phyloP scores from a whole-genome alignment of 2,329 filamentous ascomycete genomes.

The Alternaria postmessia region DNA sequence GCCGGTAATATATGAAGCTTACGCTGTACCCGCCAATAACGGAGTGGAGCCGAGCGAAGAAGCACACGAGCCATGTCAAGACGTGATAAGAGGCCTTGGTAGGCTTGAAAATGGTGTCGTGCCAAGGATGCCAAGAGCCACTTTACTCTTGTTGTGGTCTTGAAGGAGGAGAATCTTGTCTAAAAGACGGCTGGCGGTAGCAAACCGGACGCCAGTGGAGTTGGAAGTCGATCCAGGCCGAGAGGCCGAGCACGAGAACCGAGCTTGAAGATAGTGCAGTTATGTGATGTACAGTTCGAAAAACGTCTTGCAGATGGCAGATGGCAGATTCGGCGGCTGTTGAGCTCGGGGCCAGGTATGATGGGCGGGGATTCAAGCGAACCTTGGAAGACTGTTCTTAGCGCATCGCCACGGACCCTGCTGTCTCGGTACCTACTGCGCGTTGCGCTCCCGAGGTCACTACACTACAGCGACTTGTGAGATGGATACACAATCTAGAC shows the following conservation, averaged over 20 bases:
- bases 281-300: neutral
- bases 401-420: neutral
- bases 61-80: slow-evolving; percentile 31
- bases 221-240: neutral
- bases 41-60: slow-evolving; percentile 17
- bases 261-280: neutral
- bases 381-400: neutral
- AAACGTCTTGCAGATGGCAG: neutral
- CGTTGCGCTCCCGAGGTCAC: neutral
- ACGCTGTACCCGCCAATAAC: slow-evolving; percentile 22
- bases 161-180: slow-evolving; percentile 11
- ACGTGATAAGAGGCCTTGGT: slow-evolving; percentile 39
- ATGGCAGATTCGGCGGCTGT: neutral
- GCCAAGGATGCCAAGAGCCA: slow-evolving; percentile 22
- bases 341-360: neutral
- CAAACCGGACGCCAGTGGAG: neutral
- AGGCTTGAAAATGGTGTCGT: slow-evolving; percentile 20
- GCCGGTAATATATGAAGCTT: slow-evolving; percentile 15
- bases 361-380: neutral
- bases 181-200: slow-evolving; percentile 11
- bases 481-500: neutral
- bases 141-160: slow-evolving; percentile 18
- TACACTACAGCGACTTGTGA: neutral
- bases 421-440: neutral
- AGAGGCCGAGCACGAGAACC: neutral